phyloP scores from a whole-genome alignment of 192 early-diverging fungal genomes.

The Umbelopsis vinacea region DNA sequence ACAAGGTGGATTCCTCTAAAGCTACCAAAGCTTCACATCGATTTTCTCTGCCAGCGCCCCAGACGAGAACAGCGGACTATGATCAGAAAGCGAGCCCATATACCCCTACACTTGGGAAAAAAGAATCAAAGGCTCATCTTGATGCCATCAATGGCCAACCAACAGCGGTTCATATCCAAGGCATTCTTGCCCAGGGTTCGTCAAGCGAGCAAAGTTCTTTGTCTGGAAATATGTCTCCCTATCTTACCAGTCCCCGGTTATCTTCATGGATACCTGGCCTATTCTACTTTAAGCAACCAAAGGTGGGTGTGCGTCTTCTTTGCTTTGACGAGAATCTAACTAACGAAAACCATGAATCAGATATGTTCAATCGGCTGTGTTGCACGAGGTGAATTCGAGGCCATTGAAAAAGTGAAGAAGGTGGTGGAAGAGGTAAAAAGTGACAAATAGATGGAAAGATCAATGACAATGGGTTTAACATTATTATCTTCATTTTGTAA shows the following conservation, averaged over 20 bases:
- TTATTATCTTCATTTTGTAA: background rate
- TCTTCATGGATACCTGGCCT: conserved; percentile 34
- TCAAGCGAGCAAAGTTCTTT: background rate
- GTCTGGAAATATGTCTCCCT: background rate
- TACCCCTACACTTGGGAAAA: background rate
- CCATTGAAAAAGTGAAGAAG: conserved; percentile 28
- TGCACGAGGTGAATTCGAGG: conserved; percentile 25
- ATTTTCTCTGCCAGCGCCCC: conserved; percentile 5
- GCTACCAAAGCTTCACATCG: background rate
- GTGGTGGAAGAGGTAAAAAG: conserved; percentile 30
- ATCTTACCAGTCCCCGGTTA: conserved; percentile 25
- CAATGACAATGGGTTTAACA: background rate
- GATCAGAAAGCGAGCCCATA: background rate
- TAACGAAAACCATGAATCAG: background rate
- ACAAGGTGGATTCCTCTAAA: conserved; percentile 5
- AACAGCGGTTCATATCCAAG: background rate
- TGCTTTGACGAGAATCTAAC: background rate
- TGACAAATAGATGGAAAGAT: too few relatives aligned
- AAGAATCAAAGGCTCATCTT: background rate
- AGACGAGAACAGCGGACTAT: background rate
- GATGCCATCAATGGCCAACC: background rate
- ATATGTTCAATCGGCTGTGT: conserved; percentile 22
- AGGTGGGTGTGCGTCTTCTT: background rate
- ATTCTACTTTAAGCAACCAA: conserved; percentile 38
- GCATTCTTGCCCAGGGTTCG: background rate